Evolutionary conservation across 768 basidiomycete genomes (phyloP), one percentile per base, ranked within the genome.

Genomic region (Fomitopsis pulvina): DNA sequence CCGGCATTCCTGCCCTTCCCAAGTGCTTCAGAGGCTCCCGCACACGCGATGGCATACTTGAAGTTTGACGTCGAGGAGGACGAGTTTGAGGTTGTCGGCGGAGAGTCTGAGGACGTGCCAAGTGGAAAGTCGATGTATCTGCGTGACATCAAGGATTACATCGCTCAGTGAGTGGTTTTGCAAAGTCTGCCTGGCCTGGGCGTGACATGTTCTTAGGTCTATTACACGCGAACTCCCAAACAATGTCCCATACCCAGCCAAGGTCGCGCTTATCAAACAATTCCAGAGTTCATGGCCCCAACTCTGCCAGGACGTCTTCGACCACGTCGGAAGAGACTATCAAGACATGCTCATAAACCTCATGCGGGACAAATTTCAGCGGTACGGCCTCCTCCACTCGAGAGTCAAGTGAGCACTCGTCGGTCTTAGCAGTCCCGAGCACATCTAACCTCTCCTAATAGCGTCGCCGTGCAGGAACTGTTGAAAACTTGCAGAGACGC

Each of bases 141-240:
- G 30, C 16, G 55, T 1, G 69, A 70, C 22, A 63, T 76, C 38
- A 65, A 66, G 37, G 50, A 56, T 41, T 56, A 57, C 10, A 74
- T 74, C 14, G 14, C 39, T 0, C 57, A 62, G 73, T 74, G 42
- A 5, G 68, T 62, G 22, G 16, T 6, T 8, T 14, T 26, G 24
- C 4, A 22, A n/a, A 5, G 10, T 39, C 5, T 10, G 26, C 12
- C 2, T 18, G 26, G n/a, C 12, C 7, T 27, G 24, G 42, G 3
- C 12, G 44, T 26, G 20, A 34, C 22, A 24, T n/a, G 40, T 14
- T 10, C 12, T 26, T 22, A 76, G 75, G 10, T 65, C 67, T 7
- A 64, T 65, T 26, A 66, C 61, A 2, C 73, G 74, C 65, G 74
- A 76, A 38, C 68, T 76, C 10, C 74, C 74, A 0, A 62, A 66